Conservation (phyloP, 305 asterid species). For the Fraxinus velutina region DNA sequence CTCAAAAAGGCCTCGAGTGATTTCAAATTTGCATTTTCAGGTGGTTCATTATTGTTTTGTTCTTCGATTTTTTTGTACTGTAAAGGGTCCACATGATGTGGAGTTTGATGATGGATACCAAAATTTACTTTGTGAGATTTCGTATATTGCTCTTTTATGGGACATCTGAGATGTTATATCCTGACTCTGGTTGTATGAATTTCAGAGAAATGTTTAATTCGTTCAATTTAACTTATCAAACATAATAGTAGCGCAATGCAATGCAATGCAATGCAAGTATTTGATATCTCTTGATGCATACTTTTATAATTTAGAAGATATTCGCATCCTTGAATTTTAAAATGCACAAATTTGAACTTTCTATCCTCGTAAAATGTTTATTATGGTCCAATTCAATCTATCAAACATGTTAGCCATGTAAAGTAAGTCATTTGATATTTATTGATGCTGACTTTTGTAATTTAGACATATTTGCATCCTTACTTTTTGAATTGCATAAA, state of each 20-base stretch:
- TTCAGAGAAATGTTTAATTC: neutral
- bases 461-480: neutral
- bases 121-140: neutral
- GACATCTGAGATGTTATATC: neutral
- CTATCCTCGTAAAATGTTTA: neutral
- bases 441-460: neutral
- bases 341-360: neutral
- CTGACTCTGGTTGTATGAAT: neutral
- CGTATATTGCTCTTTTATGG: neutral
- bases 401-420: neutral
- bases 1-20: neutral
- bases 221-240: neutral
- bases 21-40: neutral
- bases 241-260: no score
- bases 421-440: neutral
- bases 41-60: neutral
- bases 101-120: neutral
- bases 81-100: neutral
- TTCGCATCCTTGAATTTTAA: neutral
- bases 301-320: neutral
- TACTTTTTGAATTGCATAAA: neutral
- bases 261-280: no score
- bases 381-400: neutral
- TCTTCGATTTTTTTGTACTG: neutral
- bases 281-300: neutral